phyloP scores from a whole-genome alignment of 805 yeast species.

The Saturnispora sanitii region DNA sequence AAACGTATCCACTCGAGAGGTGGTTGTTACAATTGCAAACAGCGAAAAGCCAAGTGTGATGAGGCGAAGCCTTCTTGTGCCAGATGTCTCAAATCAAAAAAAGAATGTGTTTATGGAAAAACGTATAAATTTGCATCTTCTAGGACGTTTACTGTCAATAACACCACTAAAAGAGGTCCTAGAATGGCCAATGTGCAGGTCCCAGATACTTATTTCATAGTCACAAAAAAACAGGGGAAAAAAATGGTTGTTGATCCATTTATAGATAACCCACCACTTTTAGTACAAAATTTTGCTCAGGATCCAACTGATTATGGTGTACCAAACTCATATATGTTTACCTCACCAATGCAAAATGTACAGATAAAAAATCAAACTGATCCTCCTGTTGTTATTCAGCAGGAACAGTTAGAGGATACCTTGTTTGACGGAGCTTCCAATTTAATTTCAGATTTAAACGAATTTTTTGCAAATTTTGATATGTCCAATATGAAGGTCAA shows the following conservation, averaged over 20 bases:
- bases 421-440: slow-evolving; percentile 28
- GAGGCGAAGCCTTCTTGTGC: slow-evolving; percentile 32
- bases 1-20: slow-evolving; percentile 35
- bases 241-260: slow-evolving; percentile 12
- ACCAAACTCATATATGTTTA: background rate
- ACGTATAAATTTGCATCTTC: slow-evolving; percentile 26
- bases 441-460: slow-evolving; percentile 29
- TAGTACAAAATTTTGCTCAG: slow-evolving; percentile 19
- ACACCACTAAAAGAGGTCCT: background rate
- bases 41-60: slow-evolving; percentile 35
- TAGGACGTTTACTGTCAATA: slow-evolving; percentile 20
- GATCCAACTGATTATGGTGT: background rate
- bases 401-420: slow-evolving; percentile 20
- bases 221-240: background rate
- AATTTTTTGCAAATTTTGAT: slow-evolving; percentile 25
- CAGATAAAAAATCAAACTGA: slow-evolving; percentile 13
- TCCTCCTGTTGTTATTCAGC: background rate
- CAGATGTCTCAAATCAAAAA: slow-evolving; percentile 31
- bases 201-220: background rate
- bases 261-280: slow-evolving; percentile 14
- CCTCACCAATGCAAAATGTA: background rate
- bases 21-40: slow-evolving; percentile 38
- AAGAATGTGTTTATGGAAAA: slow-evolving; percentile 31
- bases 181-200: background rate
- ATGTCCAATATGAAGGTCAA: slow-evolving; percentile 14